These are phyloP conservation scores for Phallus indusiatus DNA, from an alignment of 768 basidiomycete genomes.

Conservation along the genomic window DNA sequence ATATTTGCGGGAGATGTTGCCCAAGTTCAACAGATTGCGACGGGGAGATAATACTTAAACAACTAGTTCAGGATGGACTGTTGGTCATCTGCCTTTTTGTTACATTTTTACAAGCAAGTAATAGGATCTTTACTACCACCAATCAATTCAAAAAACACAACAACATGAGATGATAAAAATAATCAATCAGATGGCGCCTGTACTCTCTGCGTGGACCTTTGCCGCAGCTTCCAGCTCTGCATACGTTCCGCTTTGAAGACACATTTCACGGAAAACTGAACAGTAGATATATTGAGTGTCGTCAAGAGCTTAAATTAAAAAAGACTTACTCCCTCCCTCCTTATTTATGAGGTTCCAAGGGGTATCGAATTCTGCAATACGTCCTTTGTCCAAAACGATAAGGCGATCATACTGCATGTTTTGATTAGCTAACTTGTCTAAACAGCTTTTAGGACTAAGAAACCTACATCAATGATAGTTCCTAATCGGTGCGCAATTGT, in stretches of 20 bases:
- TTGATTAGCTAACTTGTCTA: slow-evolving; percentile 20
- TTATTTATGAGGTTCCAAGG: slow-evolving; percentile 58
- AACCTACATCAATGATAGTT: slow-evolving; percentile 55
- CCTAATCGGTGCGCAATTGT: slow-evolving; percentile 64
- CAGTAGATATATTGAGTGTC: slow-evolving; percentile 13
- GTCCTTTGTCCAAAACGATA: slow-evolving; percentile 25
- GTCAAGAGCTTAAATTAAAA: slow-evolving; percentile 19
- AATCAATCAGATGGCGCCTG: not conserved
- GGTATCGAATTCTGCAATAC: slow-evolving; percentile 61
- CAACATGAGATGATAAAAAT: no score
- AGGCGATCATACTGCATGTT: slow-evolving; percentile 17
- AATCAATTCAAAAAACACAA: no score
- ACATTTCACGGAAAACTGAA: slow-evolving; percentile 53
- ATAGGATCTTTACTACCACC: no score
- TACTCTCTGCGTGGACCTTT: slow-evolving; percentile 23
- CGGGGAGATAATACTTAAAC: slow-evolving; percentile 20
- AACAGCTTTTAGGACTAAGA: slow-evolving; percentile 9
- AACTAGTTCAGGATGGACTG: not conserved
- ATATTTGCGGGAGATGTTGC: slow-evolving; percentile 85
- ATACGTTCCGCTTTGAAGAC: slow-evolving; percentile 59
- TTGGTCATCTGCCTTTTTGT: not conserved
- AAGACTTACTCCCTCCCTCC: slow-evolving; percentile 35
- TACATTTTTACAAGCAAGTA: no score
- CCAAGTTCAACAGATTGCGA: slow-evolving; percentile 75
- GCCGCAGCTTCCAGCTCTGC: slow-evolving; percentile 51